Evolutionary conservation across 257 asterid genomes (phyloP).

Genomic region (Fraxinus americana): DNA sequence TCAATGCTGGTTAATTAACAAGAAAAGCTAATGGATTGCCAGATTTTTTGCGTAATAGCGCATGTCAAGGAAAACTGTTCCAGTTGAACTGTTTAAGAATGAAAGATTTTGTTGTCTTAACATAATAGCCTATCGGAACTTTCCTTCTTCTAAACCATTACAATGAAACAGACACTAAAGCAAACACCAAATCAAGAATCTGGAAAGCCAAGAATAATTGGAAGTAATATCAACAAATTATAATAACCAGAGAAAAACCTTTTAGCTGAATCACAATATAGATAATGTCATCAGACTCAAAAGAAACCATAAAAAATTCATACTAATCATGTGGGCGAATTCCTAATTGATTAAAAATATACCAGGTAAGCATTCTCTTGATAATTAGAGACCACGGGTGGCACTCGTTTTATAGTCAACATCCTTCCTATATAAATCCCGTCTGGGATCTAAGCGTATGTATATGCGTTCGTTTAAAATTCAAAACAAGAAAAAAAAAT

Average conservation of each 20-base stretch:
- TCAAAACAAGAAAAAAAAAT: neutral
- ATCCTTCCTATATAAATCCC: slow-evolving; percentile 27
- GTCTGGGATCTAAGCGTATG: neutral
- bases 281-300: too few species aligned
- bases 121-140: neutral
- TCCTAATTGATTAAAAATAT: too few species aligned
- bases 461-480: neutral
- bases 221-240: too few species aligned
- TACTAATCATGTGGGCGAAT: too few species aligned
- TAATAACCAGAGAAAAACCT: too few species aligned
- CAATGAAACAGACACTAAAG: slow-evolving; percentile 5
- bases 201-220: too few species aligned
- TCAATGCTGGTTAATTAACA: neutral
- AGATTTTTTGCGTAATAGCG: neutral
- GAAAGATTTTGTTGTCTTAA: neutral
- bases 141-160: neutral
- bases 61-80: slow-evolving; percentile 4
- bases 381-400: slow-evolving; percentile 66
- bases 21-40: neutral
- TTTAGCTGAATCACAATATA: too few species aligned
- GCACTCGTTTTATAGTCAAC: slow-evolving; percentile 74
- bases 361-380: slow-evolving; percentile 78
- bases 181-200: neutral
- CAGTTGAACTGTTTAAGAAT: neutral
- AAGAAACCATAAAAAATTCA: too few species aligned